Evolutionary conservation across 2,329 filamentous ascomycete species (phyloP), one percentile per base, ranked within the genome.

Genomic region (Colletotrichum agaves): DNA sequence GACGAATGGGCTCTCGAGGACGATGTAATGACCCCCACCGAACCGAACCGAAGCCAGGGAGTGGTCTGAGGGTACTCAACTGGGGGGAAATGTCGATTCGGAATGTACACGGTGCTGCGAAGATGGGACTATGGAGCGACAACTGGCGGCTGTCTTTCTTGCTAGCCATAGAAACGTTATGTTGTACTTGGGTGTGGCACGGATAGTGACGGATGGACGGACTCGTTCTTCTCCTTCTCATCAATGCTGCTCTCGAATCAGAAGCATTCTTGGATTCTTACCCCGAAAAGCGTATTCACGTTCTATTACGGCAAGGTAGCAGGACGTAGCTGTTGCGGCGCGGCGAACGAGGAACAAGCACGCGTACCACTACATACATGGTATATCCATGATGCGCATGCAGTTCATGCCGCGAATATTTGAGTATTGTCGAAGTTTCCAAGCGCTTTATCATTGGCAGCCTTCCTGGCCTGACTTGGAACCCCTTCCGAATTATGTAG

Each of bases 331-430:
- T 46, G 27, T 44, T 58, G n/a, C 31, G 39, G 27, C 31, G 41
- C 47, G 44, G 43, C 21, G 64, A 63, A 50, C 44, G n/a, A 57
- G 37, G n/a, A 21, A 39, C n/a, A 31, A 50, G 52, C 44, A 58
- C 50, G 56, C 31, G 39, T 52, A 52, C 60, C 21, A 52, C 23
- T 17, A 17, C 23, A 23, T 35, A 21, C 44, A 57, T 63, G 44
- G 60, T 52, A 57, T 52, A 63, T 7, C 46, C 64, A 63, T 58
- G 52, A 39, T 41, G 52, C 17, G 23, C n/a, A 23, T 52, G 50
- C 44, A 57, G 60, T 52, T 67, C 52, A 56, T 33, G 58, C 58
- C 60, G 46, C 44, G 31, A 35, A 35, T 37, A 33, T 58, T 63
- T 63, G 64, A 58, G 46, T 33, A 33, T 46, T 44, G 27, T 53